phyloP scores from a whole-genome alignment of 371 early-diverging fungal species.

The Choanephora cucurbitarum region DNA sequence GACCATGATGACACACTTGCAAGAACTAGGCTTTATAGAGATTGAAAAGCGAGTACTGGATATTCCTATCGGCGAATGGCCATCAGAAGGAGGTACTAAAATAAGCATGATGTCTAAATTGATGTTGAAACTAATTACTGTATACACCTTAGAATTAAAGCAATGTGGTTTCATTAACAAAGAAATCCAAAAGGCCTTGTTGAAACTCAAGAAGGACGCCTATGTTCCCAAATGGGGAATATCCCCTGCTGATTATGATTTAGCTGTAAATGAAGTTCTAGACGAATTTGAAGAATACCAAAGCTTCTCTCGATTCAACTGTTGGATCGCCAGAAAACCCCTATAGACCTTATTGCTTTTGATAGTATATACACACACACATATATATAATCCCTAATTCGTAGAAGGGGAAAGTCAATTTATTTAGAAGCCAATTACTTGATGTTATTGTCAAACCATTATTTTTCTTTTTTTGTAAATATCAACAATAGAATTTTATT shows the following conservation, averaged over 20 bases:
- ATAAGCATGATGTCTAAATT: not conserved
- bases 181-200: constrained; percentile 42
- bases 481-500: not conserved
- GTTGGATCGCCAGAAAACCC: constrained; percentile 45
- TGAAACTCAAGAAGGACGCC: constrained; percentile 35
- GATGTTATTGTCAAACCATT: too few relatives aligned
- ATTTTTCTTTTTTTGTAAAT: too few relatives aligned
- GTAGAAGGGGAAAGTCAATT: too few relatives aligned
- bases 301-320: constrained; percentile 42
- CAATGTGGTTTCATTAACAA: constrained; percentile 55
- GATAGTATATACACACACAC: too few relatives aligned
- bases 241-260: constrained; percentile 44
- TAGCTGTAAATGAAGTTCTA: constrained; percentile 39
- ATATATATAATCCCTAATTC: too few relatives aligned
- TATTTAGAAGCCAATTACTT: too few relatives aligned
- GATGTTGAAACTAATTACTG: too few relatives aligned
- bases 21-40: constrained; percentile 27
- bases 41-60: constrained; percentile 36
- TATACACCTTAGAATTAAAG: constrained; percentile 47
- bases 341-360: constrained; percentile 17
- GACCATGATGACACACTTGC: constrained; percentile 16
- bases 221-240: constrained; percentile 46
- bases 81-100: constrained; percentile 39
- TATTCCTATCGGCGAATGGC: constrained; percentile 54
- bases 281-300: constrained; percentile 51